phyloP scores from a whole-genome alignment of 139 green algal genomes.

The Chara braunii region DNA sequence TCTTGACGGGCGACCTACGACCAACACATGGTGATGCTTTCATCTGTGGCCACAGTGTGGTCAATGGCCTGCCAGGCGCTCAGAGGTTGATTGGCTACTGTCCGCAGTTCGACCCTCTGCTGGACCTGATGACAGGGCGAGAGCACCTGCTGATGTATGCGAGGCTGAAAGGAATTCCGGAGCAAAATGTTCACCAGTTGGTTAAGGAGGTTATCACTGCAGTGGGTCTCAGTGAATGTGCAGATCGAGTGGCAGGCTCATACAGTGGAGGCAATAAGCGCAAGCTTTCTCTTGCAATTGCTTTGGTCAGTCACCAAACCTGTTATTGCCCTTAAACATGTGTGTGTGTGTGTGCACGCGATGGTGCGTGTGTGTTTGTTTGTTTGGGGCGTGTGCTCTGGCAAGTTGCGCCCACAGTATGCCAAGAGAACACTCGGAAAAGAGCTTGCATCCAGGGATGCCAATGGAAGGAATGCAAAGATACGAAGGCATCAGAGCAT shows the following conservation, averaged over 20 bases:
- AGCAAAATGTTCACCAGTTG: slow-evolving; percentile 1
- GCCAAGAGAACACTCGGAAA: too few relatives aligned
- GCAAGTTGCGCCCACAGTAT: too few relatives aligned
- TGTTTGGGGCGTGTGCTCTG: too few relatives aligned
- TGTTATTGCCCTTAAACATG: too few relatives aligned
- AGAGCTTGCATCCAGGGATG: too few relatives aligned
- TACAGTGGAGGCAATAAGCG: slow-evolving; percentile 48
- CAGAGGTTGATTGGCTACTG: slow-evolving; percentile 48
- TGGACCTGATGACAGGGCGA: slow-evolving; percentile 43
- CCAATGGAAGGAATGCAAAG: too few relatives aligned
- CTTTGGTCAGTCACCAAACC: slow-evolving; percentile 45
- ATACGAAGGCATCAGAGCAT: too few relatives aligned
- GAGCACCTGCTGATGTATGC: slow-evolving; percentile 55
- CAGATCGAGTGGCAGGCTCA: slow-evolving; percentile 11
- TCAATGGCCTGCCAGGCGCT: not conserved
- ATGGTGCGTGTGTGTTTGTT: too few relatives aligned
- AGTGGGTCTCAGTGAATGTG: slow-evolving; percentile 29
- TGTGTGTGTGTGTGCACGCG: too few relatives aligned
- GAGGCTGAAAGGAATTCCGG: slow-evolving; percentile 34
- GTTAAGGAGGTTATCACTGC: slow-evolving; percentile 15
- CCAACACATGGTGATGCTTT: slow-evolving; percentile 49
- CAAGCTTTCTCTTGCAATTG: slow-evolving; percentile 54
- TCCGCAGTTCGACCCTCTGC: slow-evolving; percentile 54
- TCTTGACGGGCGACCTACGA: slow-evolving; percentile 55
- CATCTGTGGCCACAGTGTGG: slow-evolving; percentile 12